These are phyloP conservation scores for Gastrolobium bilobum DNA, from an alignment of 306 rosid species.

Conservation along the genomic window DNA sequence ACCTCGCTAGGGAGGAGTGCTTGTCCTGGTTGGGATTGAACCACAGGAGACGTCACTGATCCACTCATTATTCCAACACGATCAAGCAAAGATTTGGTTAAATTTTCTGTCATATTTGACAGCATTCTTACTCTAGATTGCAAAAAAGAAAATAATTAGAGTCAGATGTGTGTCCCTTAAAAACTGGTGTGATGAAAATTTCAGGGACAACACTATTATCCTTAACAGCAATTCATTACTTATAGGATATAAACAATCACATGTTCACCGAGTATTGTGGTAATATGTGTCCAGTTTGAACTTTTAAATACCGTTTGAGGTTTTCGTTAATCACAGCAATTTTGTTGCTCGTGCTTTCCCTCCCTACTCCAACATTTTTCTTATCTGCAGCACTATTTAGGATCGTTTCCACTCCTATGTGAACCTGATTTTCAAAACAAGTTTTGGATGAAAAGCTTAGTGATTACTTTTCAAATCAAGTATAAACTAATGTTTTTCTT, in stretches of 20 bases:
- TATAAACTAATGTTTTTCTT: background rate
- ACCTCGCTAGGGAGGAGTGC: constrained; percentile 89
- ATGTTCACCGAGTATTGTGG: background rate
- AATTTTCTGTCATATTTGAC: constrained; percentile 76
- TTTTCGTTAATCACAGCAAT: constrained; percentile 54
- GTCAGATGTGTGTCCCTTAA: background rate
- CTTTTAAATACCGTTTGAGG: constrained; percentile 71
- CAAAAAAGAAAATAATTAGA: constrained; percentile 30
- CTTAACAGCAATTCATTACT: constrained; percentile 3
- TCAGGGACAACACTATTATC: background rate
- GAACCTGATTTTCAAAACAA: constrained; percentile 62
- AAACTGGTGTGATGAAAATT: background rate
- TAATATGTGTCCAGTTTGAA: background rate
- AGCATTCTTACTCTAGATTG: constrained; percentile 70
- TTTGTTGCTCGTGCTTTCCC: constrained; percentile 43
- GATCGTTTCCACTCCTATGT: constrained; percentile 83
- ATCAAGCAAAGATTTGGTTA: constrained; percentile 82
- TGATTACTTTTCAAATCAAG: constrained; percentile 6
- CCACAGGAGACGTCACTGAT: constrained; percentile 77
- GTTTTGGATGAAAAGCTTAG: constrained; percentile 5
- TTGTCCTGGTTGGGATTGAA: constrained; percentile 84
- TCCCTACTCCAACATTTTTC: constrained; percentile 44
- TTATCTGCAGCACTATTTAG: constrained; percentile 51
- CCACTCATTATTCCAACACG: constrained; percentile 88
- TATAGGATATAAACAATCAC: background rate